These are phyloP conservation scores for Lycium ferocissimum DNA, from an alignment of 257 asterid genomes.

Conservation along the genomic window DNA sequence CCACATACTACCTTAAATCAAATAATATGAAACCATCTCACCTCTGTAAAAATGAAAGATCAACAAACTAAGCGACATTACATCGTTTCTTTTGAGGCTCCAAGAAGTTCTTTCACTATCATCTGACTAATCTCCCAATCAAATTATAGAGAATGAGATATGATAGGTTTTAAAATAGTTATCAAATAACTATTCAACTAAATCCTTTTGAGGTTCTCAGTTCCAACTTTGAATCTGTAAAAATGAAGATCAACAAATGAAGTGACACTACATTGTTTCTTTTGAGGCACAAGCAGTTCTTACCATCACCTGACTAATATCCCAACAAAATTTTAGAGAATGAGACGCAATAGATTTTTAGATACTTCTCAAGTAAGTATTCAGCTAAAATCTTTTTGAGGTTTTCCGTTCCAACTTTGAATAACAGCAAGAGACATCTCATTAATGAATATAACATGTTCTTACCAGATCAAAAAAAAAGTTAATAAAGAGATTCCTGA, in stretches of 20 bases:
- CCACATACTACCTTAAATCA: constrained; percentile 11
- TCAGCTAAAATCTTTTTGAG: background rate
- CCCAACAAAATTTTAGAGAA: background rate
- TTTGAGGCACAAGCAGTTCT: constrained; percentile 8
- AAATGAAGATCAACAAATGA: background rate
- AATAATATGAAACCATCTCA: background rate
- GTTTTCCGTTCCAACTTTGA: constrained; percentile 1
- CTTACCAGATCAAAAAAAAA: constrained; percentile 6
- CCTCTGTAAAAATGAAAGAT: background rate
- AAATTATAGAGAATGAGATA: background rate
- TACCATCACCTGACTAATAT: background rate
- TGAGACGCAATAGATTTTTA: background rate
- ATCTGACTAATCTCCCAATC: background rate
- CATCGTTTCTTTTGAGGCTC: constrained; percentile 21
- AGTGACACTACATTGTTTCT: background rate
- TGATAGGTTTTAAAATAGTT: background rate
- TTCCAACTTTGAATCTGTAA: background rate
- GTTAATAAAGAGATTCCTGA: background rate
- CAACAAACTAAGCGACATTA: background rate
- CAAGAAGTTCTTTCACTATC: background rate
- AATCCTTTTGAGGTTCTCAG: background rate
- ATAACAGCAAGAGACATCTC: background rate
- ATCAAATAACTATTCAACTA: background rate
- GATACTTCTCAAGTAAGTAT: background rate
- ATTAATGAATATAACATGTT: background rate